phyloP scores from a whole-genome alignment of 75 land plant genomes.

The Selaginella tamariscina region DNA sequence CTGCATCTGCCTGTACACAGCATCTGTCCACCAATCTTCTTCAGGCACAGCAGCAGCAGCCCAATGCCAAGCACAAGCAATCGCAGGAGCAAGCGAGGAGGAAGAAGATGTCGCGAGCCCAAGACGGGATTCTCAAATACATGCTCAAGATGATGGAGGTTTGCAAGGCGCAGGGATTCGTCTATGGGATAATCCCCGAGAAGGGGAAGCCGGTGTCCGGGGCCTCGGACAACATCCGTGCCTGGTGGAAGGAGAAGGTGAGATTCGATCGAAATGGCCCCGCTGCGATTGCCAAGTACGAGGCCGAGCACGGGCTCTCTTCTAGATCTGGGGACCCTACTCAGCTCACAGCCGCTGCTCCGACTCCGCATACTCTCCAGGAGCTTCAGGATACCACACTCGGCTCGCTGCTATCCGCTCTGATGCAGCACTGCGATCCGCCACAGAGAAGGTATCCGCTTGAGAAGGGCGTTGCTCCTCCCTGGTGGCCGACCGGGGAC shows the following conservation, averaged over 20 bases:
- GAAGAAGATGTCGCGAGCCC: conserved; percentile 6
- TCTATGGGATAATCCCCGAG: conserved; percentile 27
- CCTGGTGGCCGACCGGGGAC: conserved; percentile 73
- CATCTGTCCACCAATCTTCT: not conserved
- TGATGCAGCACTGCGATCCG: conserved; percentile 79
- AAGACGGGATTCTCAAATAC: conserved; percentile 7
- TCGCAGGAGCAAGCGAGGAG: conserved; percentile 1
- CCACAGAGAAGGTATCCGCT: conserved; percentile 62
- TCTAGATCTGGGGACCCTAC: conserved; percentile 17
- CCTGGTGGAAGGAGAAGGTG: conserved; percentile 22
- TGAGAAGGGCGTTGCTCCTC: conserved; percentile 58
- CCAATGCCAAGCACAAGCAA: conserved; percentile 3
- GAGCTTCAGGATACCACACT: conserved; percentile 73
- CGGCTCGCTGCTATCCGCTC: conserved; percentile 61
- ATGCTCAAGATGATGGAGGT: conserved; percentile 14
- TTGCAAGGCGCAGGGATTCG: conserved; percentile 9
- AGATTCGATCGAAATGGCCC: conserved; percentile 31
- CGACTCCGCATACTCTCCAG: conserved; percentile 52
- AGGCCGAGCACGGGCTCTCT: not conserved
- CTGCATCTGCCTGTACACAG: not conserved
- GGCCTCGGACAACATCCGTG: not conserved
- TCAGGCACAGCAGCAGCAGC: not conserved
- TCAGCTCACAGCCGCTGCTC: conserved; percentile 16
- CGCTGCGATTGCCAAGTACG: conserved; percentile 17
- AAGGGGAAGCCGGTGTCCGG: conserved; percentile 18